phyloP scores from a whole-genome alignment of 345 rosid species.

The Abelmoschus esculentus region DNA sequence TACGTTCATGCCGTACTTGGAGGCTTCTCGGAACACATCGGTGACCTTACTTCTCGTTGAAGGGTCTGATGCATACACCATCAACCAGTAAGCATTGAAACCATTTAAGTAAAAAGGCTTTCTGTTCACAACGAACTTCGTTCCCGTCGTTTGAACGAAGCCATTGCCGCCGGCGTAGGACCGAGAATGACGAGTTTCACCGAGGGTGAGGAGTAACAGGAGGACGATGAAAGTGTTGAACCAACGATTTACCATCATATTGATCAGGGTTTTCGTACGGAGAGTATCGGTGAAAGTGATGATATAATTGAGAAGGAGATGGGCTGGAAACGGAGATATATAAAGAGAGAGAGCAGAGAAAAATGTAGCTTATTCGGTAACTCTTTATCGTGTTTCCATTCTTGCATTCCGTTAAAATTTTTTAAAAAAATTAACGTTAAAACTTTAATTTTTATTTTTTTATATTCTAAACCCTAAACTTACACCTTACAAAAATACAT shows the following conservation, averaged over 20 bases:
- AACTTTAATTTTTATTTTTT: too few species aligned
- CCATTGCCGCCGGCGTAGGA: background rate
- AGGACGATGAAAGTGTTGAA: background rate
- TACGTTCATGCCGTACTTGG: slow-evolving; percentile 51
- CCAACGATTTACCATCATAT: background rate
- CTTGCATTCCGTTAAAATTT: too few species aligned
- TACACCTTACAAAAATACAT: too few species aligned
- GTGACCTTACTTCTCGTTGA: slow-evolving; percentile 50
- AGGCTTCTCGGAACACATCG: slow-evolving; percentile 41
- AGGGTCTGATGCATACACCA: slow-evolving; percentile 49
- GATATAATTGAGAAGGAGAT: background rate
- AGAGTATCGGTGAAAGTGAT: background rate
- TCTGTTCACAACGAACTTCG: slow-evolving; percentile 33
- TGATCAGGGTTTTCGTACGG: background rate
- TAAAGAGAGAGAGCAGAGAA: too few species aligned
- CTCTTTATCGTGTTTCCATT: too few species aligned
- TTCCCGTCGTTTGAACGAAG: slow-evolving; percentile 38
- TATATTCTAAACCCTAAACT: too few species aligned
- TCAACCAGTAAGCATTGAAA: slow-evolving; percentile 82
- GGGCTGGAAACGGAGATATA: background rate
- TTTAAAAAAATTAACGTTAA: too few species aligned
- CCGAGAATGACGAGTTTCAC: background rate
- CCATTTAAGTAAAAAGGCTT: slow-evolving; percentile 56
- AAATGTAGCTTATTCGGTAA: too few species aligned
- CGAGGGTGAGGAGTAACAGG: background rate